A percentile compares a stretch with the other conserved stretches of the same genome.
phyloP scores from a whole-genome alignment of 495 filamentous ascomycete genomes.

The Cenococcum geophilum region DNA sequence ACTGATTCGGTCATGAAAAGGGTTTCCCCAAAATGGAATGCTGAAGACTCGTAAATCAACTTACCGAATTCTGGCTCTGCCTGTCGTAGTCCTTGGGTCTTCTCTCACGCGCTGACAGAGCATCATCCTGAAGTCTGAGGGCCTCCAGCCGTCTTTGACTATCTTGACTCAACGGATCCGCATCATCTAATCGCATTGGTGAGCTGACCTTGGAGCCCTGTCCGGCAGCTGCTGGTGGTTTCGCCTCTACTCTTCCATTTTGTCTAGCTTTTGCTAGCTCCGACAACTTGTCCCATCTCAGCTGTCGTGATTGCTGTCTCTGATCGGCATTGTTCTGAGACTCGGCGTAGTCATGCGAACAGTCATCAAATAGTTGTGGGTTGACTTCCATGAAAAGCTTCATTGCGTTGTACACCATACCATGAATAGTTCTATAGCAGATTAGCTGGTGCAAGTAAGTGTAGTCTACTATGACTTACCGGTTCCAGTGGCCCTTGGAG shows the following conservation, averaged over 20 bases:
- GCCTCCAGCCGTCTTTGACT: constrained; percentile 79
- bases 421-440: constrained; percentile 79
- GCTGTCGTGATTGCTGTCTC: constrained; percentile 65
- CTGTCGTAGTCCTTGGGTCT: constrained; percentile 44
- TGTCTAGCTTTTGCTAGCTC: constrained; percentile 66
- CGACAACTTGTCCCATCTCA: constrained; percentile 78
- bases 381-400: constrained; percentile 99
- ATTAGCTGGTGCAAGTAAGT: constrained; percentile 7
- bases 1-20: constrained; percentile 30
- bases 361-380: constrained; percentile 96
- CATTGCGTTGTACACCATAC: constrained; percentile 99
- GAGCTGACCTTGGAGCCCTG: constrained; percentile 43
- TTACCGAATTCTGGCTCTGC: constrained; percentile 39
- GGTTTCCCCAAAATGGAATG: constrained; percentile 14
- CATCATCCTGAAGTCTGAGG: constrained; percentile 73
- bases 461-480: constrained; percentile 49
- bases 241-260: constrained; percentile 46
- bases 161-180: constrained; percentile 70
- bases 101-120: constrained; percentile 43
- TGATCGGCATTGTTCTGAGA: constrained; percentile 82
- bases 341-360: constrained; percentile 96
- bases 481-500: constrained; percentile 98
- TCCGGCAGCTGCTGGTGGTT: constrained; percentile 37
- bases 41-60: constrained; percentile 35
- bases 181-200: constrained; percentile 58